Evolutionary conservation across 2,329 filamentous ascomycete genomes (phyloP), one percentile per base, ranked within the genome.

Genomic region (Colletotrichum gigasporum): DNA sequence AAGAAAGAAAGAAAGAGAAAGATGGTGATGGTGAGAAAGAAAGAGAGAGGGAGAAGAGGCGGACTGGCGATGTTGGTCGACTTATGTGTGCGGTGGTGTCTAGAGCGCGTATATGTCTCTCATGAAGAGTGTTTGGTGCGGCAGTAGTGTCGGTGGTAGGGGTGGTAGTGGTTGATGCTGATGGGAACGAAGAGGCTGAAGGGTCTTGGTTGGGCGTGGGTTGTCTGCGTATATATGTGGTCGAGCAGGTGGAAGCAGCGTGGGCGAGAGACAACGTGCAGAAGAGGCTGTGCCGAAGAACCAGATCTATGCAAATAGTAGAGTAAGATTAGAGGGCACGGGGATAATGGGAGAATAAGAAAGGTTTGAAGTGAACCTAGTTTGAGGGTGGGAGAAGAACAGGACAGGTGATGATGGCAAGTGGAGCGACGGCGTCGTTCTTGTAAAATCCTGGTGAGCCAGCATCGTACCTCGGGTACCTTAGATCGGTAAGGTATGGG

Each of bases 201-300:
- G 7, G 14, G 55, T 48, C 47, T 60, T 47, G 55, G 55, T 41
- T 22, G 16, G 30, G 39, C 39, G 55, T 60, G 61, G 61, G 55
- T 53, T 48, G 41, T 35, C 39, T 18, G 61, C 39, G 55, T 60
- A 54, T 64, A 64, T 64, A 64, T 59, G 60, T 52, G 32, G 22
- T 64, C 59, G 61, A 54, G 61, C 55, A 48, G 55, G 47, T 64
- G 61, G 55, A 60, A 64, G 55, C 55, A 28, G 54, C 61, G 61
- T 64, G 61, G 61, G 28, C 28, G 55, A 60, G 55, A 64, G 56
- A 64, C 61, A 53, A 53, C 18, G 18, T 48, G 24, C 37, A 42
- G 28, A 30, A 63, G 42, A 63, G 39, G 62, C 58, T 63, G 57
- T 63, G 58, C 35, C 30, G 26, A 53, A 42, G 56, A 57, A 48